Evolutionary conservation across 805 yeast species (phyloP).

Genomic region (Saturnispora saitoi): DNA sequence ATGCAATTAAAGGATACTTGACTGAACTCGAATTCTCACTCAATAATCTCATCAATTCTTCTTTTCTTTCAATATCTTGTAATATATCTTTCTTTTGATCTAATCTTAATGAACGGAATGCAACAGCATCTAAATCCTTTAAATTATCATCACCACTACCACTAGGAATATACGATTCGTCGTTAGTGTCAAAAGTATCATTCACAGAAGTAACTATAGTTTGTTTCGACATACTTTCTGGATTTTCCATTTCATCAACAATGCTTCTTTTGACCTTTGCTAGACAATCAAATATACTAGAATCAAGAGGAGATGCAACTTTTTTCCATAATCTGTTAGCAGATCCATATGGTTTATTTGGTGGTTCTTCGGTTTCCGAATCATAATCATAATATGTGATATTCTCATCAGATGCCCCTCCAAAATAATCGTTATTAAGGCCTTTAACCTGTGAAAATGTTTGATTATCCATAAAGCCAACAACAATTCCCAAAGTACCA

Average conservation of each 20-base stretch:
- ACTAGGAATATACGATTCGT: conserved; percentile 4
- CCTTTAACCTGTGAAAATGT: conserved; percentile 27
- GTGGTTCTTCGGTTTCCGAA: conserved; percentile 5
- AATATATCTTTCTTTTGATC: neutral
- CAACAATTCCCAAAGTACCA: conserved; percentile 66
- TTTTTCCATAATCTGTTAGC: conserved; percentile 6
- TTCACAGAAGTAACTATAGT: neutral
- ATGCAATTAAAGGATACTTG: conserved; percentile 70
- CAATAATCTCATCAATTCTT: conserved; percentile 34
- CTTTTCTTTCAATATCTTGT: conserved; percentile 38
- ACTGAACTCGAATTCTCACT: conserved; percentile 37
- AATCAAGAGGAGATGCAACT: conserved; percentile 3
- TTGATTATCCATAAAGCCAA: conserved; percentile 37
- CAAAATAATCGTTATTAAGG: conserved; percentile 4
- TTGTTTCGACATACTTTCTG: neutral
- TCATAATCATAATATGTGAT: conserved; percentile 6
- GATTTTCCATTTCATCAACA: neutral
- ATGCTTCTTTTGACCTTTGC: conserved; percentile 1
- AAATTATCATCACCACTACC: neutral
- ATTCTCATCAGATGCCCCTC: neutral
- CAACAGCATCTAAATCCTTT: neutral
- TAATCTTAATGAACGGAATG: neutral
- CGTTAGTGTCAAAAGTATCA: neutral
- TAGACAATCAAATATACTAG: conserved; percentile 6
- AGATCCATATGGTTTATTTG: neutral